Evolutionary conservation across 2,329 filamentous ascomycete genomes (phyloP).

Genomic region (Xylogone sp.): DNA sequence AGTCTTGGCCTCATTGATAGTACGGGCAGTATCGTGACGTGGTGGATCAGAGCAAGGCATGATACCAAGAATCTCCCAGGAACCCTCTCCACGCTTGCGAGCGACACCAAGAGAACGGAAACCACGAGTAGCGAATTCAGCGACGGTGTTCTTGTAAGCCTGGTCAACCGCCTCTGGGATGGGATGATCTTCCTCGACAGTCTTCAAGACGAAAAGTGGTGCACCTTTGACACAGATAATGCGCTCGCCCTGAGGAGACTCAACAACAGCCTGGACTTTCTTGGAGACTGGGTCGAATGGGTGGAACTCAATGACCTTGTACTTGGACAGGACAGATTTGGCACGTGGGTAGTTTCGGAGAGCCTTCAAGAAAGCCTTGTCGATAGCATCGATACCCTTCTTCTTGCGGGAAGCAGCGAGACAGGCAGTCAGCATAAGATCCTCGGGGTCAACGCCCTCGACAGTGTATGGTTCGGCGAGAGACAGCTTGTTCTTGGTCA

Average conservation of each 20-base stretch:
- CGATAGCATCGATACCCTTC: conserved; percentile 92
- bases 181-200: conserved; percentile 79
- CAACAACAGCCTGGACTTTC: conserved; percentile 81
- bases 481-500: conserved; percentile 93
- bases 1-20: conserved; percentile 83
- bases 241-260: conserved; percentile 77
- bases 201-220: conserved; percentile 81
- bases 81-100: conserved; percentile 76
- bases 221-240: conserved; percentile 91
- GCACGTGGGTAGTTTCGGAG: conserved; percentile 78
- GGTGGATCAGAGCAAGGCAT: conserved; percentile 93
- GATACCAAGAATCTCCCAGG: conserved; percentile 91
- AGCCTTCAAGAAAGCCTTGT: conserved; percentile 90
- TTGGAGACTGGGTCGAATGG: conserved; percentile 93
- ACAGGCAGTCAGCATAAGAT: conserved; percentile 90
- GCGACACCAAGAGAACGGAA: conserved; percentile 93
- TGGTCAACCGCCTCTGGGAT: conserved; percentile 73
- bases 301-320: conserved; percentile 79
- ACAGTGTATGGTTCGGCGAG: conserved; percentile 82
- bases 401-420: conserved; percentile 89
- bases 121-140: conserved; percentile 87
- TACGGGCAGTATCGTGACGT: conserved; percentile 85
- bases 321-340: conserved; percentile 76
- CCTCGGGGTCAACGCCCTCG: conserved; percentile 75
- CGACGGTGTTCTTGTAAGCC: conserved; percentile 89